Percentiles rank a stretch among this genome's conserved stretches.
Evolutionary conservation across 768 basidiomycete species (phyloP).

Genomic region (Xerocomellus chrysenteron): DNA sequence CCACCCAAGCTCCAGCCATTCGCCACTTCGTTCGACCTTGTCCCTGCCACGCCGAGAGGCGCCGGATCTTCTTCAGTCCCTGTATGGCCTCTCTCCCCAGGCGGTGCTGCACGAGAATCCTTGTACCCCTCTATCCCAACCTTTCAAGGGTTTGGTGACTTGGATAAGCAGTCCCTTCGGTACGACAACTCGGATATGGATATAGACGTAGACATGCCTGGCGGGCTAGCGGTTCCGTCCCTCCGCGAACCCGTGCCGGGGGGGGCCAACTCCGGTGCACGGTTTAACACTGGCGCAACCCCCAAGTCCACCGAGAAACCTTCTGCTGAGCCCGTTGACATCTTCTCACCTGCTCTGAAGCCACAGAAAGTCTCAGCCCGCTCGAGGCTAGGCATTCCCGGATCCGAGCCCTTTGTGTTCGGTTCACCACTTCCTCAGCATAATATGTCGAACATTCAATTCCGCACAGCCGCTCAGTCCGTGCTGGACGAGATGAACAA

Average conservation of each 20-base stretch:
- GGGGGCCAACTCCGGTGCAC: slow-evolving; percentile 4
- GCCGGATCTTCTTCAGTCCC: slow-evolving; percentile 19
- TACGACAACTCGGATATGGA: slow-evolving; percentile 34
- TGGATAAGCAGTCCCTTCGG: slow-evolving; percentile 14
- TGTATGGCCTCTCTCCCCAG: slow-evolving; percentile 44
- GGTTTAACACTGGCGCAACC: slow-evolving; percentile 25
- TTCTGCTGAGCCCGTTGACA: slow-evolving; percentile 31
- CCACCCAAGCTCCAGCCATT: slow-evolving; percentile 70
- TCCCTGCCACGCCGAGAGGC: slow-evolving; percentile 52
- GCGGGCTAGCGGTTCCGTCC: slow-evolving; percentile 24
- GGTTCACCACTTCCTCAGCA: slow-evolving; percentile 72
- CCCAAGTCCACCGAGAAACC: slow-evolving; percentile 33
- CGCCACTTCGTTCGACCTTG: slow-evolving; percentile 65
- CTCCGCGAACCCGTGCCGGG: slow-evolving; percentile 23
- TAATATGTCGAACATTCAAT: slow-evolving; percentile 61
- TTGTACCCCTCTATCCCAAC: slow-evolving; percentile 42
- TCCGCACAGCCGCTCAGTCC: slow-evolving; percentile 61
- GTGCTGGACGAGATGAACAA: slow-evolving; percentile 84
- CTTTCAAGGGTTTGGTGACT: slow-evolving; percentile 32
- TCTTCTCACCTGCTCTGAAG: slow-evolving; percentile 42
- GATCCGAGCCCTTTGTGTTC: slow-evolving; percentile 63
- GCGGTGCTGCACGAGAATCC: slow-evolving; percentile 21
- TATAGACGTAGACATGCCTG: slow-evolving; percentile 38
- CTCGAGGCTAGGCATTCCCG: slow-evolving; percentile 23
- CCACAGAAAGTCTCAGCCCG: slow-evolving; percentile 15